Percentiles rank a stretch among this genome's conserved stretches.
These are phyloP conservation scores for Penicillium sp. DNA, from an alignment of 2,329 filamentous ascomycete species.

Conservation along the genomic window DNA sequence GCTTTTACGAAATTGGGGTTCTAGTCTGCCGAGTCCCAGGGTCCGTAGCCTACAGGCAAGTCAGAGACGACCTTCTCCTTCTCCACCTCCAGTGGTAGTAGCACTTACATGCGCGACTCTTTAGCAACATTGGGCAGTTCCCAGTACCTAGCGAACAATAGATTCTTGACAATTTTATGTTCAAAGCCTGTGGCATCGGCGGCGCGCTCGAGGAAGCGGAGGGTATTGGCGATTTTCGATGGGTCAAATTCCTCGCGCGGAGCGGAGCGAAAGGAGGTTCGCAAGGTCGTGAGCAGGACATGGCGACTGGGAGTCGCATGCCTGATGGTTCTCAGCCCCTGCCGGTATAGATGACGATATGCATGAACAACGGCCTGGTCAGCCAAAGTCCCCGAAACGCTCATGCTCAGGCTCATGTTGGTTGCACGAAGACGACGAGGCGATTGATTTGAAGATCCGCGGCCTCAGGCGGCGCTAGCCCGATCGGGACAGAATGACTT, in stretches of 20 bases:
- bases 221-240: constrained; percentile 42
- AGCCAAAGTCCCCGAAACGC: constrained; percentile 13
- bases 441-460: constrained; percentile 1
- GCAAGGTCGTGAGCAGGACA: constrained; percentile 46
- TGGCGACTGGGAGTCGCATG: constrained; percentile 56
- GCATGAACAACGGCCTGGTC: constrained; percentile 43
- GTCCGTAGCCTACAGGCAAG: constrained; percentile 26
- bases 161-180: constrained; percentile 46
- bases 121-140: constrained; percentile 32
- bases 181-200: constrained; percentile 40
- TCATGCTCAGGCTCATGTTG: constrained; percentile 5
- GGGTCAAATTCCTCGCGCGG: constrained; percentile 37
- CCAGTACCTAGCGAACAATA: constrained; percentile 45
- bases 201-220: constrained; percentile 44
- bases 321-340: constrained; percentile 51
- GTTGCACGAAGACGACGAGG: constrained; percentile 5
- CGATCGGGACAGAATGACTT: constrained; percentile 22
- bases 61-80: constrained; percentile 19
- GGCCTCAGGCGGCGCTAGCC: constrained; percentile 25
- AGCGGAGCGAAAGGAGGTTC: constrained; percentile 41
- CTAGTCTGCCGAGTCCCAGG: constrained; percentile 25
- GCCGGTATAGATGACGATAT: constrained; percentile 56
- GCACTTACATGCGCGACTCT: constrained; percentile 32
- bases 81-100: neutral
- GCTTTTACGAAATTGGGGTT: constrained; percentile 31